A percentile compares a stretch with the other conserved stretches of the same genome.
These are phyloP conservation scores for Drechslera avenae DNA, from an alignment of 2,329 filamentous ascomycete species.

Conservation along the genomic window DNA sequence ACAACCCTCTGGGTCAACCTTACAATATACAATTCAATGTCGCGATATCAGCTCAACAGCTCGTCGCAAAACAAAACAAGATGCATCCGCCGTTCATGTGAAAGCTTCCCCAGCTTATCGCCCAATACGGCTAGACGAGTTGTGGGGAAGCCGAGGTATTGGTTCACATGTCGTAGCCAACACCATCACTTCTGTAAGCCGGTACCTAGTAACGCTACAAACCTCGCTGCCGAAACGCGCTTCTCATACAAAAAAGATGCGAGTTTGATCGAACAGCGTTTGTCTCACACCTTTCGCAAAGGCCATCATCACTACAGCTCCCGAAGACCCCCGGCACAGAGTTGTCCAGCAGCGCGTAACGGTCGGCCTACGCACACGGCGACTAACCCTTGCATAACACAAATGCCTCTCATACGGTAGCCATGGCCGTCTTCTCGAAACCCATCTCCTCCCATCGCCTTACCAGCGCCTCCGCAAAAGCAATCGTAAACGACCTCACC, in stretches of 20 bases:
- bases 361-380: conserved; percentile 2
- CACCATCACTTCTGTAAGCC: conserved; percentile 13
- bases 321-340: background rate
- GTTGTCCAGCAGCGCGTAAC: conserved; percentile 4
- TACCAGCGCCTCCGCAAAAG: conserved; percentile 42
- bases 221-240: conserved; percentile 14
- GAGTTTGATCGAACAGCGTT: background rate
- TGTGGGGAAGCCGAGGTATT: conserved; percentile 32
- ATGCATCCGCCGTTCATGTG: conserved; percentile 4
- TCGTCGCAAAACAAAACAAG: too few relatives aligned
- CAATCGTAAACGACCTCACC: conserved; percentile 46
- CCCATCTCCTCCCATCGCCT: conserved; percentile 38
- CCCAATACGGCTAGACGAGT: conserved; percentile 10
- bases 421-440: conserved; percentile 52
- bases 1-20: too few relatives aligned
- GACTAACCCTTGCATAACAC: background rate
- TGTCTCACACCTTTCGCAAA: background rate
- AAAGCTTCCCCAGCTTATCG: conserved; percentile 14
- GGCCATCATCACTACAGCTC: background rate
- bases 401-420: conserved; percentile 32
- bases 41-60: too few relatives aligned
- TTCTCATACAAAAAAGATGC: background rate
- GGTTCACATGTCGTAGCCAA: conserved; percentile 28
- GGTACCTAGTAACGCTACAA: conserved; percentile 3
- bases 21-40: too few relatives aligned